phyloP scores from a whole-genome alignment of 2,329 filamentous ascomycete genomes.

The Fonsecaea multimorphosa region DNA sequence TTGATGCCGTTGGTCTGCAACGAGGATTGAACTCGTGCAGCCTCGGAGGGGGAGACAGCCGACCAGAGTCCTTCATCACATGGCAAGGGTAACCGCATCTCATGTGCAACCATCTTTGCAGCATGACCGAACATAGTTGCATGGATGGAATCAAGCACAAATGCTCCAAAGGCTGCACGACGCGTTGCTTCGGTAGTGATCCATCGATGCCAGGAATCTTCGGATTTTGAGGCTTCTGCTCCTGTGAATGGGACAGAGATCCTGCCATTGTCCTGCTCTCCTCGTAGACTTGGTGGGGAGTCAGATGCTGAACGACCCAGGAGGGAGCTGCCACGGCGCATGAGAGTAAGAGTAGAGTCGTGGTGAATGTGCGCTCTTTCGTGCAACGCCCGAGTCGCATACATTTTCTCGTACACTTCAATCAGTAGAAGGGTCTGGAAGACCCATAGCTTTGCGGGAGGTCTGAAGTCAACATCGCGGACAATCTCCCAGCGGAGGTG shows the following conservation, averaged over 20 bases:
- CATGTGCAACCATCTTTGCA: constrained; percentile 94
- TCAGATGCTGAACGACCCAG: constrained; percentile 85
- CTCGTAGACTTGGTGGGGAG: constrained; percentile 76
- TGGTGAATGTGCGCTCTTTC: constrained; percentile 97
- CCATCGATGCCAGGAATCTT: constrained; percentile 96
- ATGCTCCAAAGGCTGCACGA: constrained; percentile 88
- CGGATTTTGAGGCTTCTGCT: constrained; percentile 67
- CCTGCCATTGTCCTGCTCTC: constrained; percentile 57
- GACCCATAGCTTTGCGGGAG: constrained; percentile 93
- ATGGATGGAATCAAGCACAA: constrained; percentile 93
- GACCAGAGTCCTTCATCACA: constrained; percentile 94
- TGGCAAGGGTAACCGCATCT: constrained; percentile 87
- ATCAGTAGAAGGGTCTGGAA: constrained; percentile 89
- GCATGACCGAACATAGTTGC: constrained; percentile 98
- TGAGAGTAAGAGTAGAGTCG: constrained; percentile 90
- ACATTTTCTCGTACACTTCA: constrained; percentile 98
- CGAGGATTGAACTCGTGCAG: constrained; percentile 80
- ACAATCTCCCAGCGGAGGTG: constrained; percentile 97
- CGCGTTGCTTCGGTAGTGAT: constrained; percentile 91
- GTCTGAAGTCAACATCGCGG: constrained; percentile 85
- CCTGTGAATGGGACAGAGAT: constrained; percentile 52
- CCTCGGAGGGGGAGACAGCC: constrained; percentile 84
- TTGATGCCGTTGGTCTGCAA: constrained; percentile 82
- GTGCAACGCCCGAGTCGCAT: constrained; percentile 86
- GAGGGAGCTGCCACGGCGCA: constrained; percentile 89